Evolutionary conservation across 306 rosid genomes (phyloP).

Genomic region (Heteromeles arbutifolia): DNA sequence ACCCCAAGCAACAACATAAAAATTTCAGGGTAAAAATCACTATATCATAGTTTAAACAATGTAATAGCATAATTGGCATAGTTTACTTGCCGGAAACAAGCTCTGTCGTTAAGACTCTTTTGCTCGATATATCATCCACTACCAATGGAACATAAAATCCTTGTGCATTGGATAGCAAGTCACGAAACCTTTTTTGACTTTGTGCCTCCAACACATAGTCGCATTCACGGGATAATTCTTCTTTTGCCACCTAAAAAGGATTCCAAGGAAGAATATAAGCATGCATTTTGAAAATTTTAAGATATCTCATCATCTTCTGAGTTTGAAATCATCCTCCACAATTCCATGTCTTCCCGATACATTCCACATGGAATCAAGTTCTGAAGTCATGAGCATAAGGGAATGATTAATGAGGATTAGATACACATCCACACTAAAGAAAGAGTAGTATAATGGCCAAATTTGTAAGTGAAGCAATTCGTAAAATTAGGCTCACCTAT

Average conservation of each 20-base stretch:
- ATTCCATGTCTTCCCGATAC: not conserved
- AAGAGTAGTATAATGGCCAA: not conserved
- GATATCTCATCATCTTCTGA: conserved; percentile 6
- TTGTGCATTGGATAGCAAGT: conserved; percentile 40
- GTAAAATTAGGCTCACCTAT: not conserved
- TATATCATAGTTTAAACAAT: conserved; percentile 8
- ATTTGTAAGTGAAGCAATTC: not conserved
- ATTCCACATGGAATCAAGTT: not conserved
- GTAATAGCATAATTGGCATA: conserved; percentile 14
- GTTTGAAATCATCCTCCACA: not conserved
- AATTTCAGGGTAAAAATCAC: not conserved
- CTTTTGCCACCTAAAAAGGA: conserved; percentile 74
- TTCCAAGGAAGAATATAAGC: conserved; percentile 15
- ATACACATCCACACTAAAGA: not conserved
- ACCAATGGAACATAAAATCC: conserved; percentile 86
- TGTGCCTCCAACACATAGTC: conserved; percentile 85
- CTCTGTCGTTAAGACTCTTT: conserved; percentile 76
- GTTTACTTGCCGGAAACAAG: conserved; percentile 57
- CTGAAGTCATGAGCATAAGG: not conserved
- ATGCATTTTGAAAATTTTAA: conserved; percentile 7
- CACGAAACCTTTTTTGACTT: conserved; percentile 71
- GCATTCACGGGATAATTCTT: conserved; percentile 84
- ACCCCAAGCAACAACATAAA: not conserved
- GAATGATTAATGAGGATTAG: not conserved
- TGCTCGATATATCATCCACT: conserved; percentile 68